Base-by-base conservation (phyloP, 371 early-diverging fungal genomes). In the Mucor mucedo region DNA sequence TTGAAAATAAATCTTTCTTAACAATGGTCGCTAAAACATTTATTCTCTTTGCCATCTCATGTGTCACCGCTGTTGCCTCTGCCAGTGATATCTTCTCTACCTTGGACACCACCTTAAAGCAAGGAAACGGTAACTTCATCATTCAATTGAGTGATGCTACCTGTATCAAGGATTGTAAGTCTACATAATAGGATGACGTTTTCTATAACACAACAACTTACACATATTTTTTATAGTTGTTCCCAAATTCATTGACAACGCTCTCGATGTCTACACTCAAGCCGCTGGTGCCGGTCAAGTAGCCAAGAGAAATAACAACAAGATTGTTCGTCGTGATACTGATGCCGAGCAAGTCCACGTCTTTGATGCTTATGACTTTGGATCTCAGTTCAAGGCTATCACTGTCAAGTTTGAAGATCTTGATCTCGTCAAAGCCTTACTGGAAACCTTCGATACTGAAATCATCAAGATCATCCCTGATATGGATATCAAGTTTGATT, bases 381-480 rank as follows among this genome's bases (percentile, higher is more conserved):
- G 72, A 2, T 41, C 52, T 14, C 10, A 29, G 0, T 78, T 73
- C 50, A 78, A 78, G 50, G 79, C 66, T 28, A 58, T 78, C 52
- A 71, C 62, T 54, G 67, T 73, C 44, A 53, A 65, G 11, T 60
- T 78, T 48, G 67, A 78, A n/a, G 55, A 70, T 35, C 52, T 69
- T 6, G 30, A 68, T 27, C 50, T 78, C 40, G 65, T 66, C n/a
- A 40, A 65, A 49, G 53, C 54, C 9, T 57, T 55, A 40, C 38
- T 45, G 9, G 40, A 30, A 28, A 21, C 39, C 54, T 76, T 69
- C 33, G 35, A 38, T 14, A 11, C 66, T 29, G 72, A 78, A 41
- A 69, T 78, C 32, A 8, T 71, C 2, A 62, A 69, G 11, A 68
- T 79, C 32, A 60, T 77, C 41, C 80, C 80, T 55, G 80, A 79